Evolutionary conservation across 2,329 filamentous ascomycete genomes (phyloP).

Genomic region (Eutypa lata): DNA sequence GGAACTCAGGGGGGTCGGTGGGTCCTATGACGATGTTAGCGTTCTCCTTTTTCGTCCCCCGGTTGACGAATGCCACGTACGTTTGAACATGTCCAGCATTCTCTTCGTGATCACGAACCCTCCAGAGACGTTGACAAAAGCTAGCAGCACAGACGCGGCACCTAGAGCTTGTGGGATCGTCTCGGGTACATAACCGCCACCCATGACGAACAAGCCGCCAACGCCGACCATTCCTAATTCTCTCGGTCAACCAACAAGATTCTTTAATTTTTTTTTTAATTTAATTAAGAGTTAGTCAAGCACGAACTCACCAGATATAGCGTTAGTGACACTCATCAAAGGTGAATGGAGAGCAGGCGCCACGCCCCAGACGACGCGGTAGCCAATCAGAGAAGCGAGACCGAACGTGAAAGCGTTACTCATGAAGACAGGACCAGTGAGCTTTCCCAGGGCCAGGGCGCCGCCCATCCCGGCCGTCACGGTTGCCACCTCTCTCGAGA

Average conservation of each 20-base stretch:
- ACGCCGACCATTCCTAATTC: conserved; percentile 75
- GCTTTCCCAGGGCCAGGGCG: conserved; percentile 72
- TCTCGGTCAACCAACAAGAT: too few species aligned
- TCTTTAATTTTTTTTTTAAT: too few species aligned
- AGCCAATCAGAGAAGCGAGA: conserved; percentile 80
- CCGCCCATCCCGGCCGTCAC: conserved; percentile 77
- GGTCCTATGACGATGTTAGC: conserved; percentile 59
- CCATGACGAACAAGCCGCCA: conserved; percentile 84
- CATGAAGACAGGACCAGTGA: conserved; percentile 84
- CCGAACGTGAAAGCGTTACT: conserved; percentile 81
- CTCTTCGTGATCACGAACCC: conserved; percentile 90
- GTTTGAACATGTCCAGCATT: conserved; percentile 90
- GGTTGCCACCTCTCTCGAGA: conserved; percentile 68
- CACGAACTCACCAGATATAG: conserved; percentile 65
- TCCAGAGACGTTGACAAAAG: conserved; percentile 84
- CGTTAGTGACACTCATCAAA: conserved; percentile 90
- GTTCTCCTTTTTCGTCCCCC: too few species aligned
- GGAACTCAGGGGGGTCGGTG: conserved; percentile 84
- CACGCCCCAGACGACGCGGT: conserved; percentile 86
- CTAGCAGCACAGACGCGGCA: conserved; percentile 75
- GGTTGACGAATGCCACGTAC: conserved; percentile 37
- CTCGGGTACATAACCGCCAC: conserved; percentile 72
- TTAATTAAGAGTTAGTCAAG: too few species aligned
- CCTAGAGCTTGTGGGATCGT: conserved; percentile 78
- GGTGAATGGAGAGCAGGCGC: conserved; percentile 80